phyloP scores from a whole-genome alignment of 495 filamentous ascomycete species.

The Aspergillus ellipticus region DNA sequence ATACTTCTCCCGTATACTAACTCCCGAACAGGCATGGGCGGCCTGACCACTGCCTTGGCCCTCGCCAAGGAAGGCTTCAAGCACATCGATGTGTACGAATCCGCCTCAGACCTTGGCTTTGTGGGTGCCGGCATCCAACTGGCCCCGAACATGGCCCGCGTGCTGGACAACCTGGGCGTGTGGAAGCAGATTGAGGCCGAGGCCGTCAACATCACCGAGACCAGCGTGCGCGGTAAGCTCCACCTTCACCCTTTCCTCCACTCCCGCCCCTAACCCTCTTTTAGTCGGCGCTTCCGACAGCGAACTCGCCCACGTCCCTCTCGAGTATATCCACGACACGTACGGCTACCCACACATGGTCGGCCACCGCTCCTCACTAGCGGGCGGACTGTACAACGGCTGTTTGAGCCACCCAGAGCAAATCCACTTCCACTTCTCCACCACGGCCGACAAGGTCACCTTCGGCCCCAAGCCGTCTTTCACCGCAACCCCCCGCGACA shows the following conservation, averaged over 20 bases:
- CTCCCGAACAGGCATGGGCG: slow-evolving; percentile 63
- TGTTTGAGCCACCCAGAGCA: slow-evolving; percentile 55
- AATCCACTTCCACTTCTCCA: slow-evolving; percentile 69
- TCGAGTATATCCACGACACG: slow-evolving; percentile 60
- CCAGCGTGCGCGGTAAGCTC: slow-evolving; percentile 53
- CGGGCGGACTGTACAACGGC: slow-evolving; percentile 61
- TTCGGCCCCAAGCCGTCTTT: slow-evolving; percentile 55
- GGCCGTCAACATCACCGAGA: slow-evolving; percentile 51
- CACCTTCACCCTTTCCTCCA: too few relatives aligned
- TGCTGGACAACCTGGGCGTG: slow-evolving; percentile 65
- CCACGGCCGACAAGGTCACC: slow-evolving; percentile 48
- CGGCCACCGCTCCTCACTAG: slow-evolving; percentile 71
- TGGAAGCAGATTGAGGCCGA: slow-evolving; percentile 66
- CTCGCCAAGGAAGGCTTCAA: slow-evolving; percentile 71
- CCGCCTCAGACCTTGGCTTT: slow-evolving; percentile 69
- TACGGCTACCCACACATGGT: slow-evolving; percentile 77
- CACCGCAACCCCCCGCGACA: slow-evolving; percentile 53
- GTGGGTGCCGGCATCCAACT: slow-evolving; percentile 82
- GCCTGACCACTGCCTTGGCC: slow-evolving; percentile 66
- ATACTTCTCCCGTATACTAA: background rate
- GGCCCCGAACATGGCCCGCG: slow-evolving; percentile 74
- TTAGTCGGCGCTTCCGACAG: slow-evolving; percentile 64
- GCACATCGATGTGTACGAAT: slow-evolving; percentile 69
- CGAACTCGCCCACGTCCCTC: slow-evolving; percentile 66
- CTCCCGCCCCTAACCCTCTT: too few relatives aligned